Percentiles rank a stretch among this genome's conserved stretches.
These are phyloP conservation scores for Hygrocybe punicea DNA, from an alignment of 768 basidiomycete species.

Conservation along the genomic window DNA sequence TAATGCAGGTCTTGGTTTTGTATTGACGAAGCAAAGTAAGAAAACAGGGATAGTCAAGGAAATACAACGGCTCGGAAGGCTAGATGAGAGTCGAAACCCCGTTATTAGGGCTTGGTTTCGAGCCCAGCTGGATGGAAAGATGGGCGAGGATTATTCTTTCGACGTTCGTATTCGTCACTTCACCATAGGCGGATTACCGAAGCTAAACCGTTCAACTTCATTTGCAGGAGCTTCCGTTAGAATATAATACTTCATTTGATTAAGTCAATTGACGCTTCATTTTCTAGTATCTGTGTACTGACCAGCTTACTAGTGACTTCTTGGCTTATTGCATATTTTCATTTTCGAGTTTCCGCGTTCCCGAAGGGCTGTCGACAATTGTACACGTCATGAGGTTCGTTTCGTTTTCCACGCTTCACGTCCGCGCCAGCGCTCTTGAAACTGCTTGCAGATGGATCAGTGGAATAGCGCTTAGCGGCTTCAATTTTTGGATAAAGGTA, in stretches of 20 bases:
- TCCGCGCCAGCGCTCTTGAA: no score
- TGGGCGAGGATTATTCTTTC: constrained; percentile 92
- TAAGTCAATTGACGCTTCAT: constrained; percentile 25
- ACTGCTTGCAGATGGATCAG: constrained; percentile 69
- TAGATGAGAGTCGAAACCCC: constrained; percentile 70
- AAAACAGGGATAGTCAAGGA: constrained; percentile 88
- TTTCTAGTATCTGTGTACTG: background rate
- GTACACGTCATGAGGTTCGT: constrained; percentile 76
- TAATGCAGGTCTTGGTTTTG: constrained; percentile 90
- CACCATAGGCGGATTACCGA: background rate
- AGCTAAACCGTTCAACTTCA: background rate
- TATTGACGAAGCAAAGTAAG: constrained; percentile 94
- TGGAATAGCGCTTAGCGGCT: constrained; percentile 79
- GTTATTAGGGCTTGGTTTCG: constrained; percentile 76
- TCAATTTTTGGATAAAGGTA: constrained; percentile 98
- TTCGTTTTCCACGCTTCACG: background rate
- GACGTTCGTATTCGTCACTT: constrained; percentile 53
- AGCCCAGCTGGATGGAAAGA: constrained; percentile 82
- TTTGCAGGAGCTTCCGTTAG: constrained; percentile 76
- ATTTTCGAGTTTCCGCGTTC: constrained; percentile 86
- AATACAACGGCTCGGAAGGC: constrained; percentile 78
- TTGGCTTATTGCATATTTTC: constrained; percentile 93
- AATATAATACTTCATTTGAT: constrained; percentile 98
- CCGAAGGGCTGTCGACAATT: constrained; percentile 64
- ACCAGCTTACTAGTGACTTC: constrained; percentile 65